These are phyloP conservation scores for Boletus rubropictus DNA, from an alignment of 768 basidiomycete species.

Conservation along the genomic window DNA sequence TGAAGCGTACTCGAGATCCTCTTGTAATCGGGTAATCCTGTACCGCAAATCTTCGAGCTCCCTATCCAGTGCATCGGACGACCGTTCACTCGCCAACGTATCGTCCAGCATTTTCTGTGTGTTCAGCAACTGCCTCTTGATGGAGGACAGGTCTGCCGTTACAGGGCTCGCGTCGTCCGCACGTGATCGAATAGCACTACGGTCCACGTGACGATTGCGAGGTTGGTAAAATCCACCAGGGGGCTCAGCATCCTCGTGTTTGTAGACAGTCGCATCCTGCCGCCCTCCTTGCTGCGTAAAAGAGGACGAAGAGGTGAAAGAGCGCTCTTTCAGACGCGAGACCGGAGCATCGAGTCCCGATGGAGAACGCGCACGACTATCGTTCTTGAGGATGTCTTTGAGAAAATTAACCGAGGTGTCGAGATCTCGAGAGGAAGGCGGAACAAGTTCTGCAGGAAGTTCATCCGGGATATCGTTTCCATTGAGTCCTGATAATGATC, in stretches of 20 bases:
- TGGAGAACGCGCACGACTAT: conserved; percentile 69
- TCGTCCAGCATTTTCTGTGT: conserved; percentile 79
- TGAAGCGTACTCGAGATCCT: conserved; percentile 84
- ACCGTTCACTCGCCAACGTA: conserved; percentile 59
- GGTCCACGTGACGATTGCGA: conserved; percentile 77
- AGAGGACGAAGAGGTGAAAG: conserved; percentile 55
- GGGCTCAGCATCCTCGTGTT: conserved; percentile 62
- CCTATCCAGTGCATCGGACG: conserved; percentile 87
- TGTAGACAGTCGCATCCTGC: conserved; percentile 90
- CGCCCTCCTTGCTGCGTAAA: conserved; percentile 47
- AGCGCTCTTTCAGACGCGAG: conserved; percentile 63
- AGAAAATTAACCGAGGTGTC: conserved; percentile 86
- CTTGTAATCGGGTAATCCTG: conserved; percentile 78
- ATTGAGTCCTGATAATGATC: conserved; percentile 62
- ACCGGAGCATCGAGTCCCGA: conserved; percentile 45
- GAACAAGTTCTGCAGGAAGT: conserved; percentile 84
- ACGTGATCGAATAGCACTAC: conserved; percentile 70
- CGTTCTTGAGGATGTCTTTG: conserved; percentile 81
- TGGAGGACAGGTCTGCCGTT: conserved; percentile 69
- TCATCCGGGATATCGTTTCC: conserved; percentile 85
- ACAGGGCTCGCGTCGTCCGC: conserved; percentile 58
- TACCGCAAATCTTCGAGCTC: conserved; percentile 86
- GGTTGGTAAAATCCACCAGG: conserved; percentile 72
- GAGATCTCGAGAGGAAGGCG: conserved; percentile 86
- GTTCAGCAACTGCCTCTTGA: conserved; percentile 77